Conservation (phyloP, 2,329 filamentous ascomycete genomes). For the Akanthomyces uredinophilus region DNA sequence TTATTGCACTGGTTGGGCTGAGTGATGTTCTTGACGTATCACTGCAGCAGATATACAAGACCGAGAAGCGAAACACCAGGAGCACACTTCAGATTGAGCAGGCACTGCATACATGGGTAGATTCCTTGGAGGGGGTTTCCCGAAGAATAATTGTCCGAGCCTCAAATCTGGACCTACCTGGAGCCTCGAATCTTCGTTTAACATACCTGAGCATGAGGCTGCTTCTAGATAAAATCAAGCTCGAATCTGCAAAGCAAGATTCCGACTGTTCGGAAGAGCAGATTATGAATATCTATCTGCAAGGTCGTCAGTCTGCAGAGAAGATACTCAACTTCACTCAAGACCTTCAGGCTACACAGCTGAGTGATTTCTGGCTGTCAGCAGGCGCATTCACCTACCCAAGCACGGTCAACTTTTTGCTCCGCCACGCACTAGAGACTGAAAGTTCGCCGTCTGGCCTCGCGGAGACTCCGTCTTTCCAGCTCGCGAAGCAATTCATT, state of each 20-base stretch:
- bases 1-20: constrained; percentile 40
- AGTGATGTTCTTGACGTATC: constrained; percentile 34
- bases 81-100: constrained; percentile 32
- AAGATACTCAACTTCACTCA: constrained; percentile 44
- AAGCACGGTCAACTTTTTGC: constrained; percentile 44
- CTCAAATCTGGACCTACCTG: constrained; percentile 34
- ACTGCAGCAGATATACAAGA: constrained; percentile 31
- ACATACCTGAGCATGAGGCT: constrained; percentile 45
- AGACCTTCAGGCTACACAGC: constrained; percentile 37
- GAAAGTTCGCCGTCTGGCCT: constrained; percentile 32
- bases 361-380: constrained; percentile 47
- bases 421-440: constrained; percentile 43
- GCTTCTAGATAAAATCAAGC: constrained; percentile 41
- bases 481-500: constrained; percentile 39
- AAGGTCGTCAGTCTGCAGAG: constrained; percentile 40
- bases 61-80: constrained; percentile 25
- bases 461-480: constrained; percentile 34
- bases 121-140: constrained; percentile 32
- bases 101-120: constrained; percentile 39
- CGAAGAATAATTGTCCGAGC: constrained; percentile 39
- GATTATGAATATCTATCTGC: constrained; percentile 31
- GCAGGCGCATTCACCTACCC: constrained; percentile 43
- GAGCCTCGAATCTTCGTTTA: constrained; percentile 46
- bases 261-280: constrained; percentile 19
- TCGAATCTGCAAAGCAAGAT: constrained; percentile 35